Conservation (phyloP, 1,284 basidiomycete genomes). For the Microbotryomycetes sp. region DNA sequence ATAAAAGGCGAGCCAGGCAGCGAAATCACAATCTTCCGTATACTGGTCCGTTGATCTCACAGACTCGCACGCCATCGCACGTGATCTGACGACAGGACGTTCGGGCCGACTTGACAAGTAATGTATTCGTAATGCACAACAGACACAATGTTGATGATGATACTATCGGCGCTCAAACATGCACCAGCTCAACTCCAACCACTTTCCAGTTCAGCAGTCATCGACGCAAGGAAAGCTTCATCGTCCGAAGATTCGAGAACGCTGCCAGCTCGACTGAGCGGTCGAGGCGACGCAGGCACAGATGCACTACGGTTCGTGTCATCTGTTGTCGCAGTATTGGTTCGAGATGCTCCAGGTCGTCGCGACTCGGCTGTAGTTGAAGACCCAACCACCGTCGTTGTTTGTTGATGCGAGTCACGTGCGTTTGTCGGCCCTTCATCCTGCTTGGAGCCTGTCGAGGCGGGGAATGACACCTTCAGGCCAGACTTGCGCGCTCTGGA, state of each 20-base stretch:
- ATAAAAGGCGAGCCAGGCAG: too few species aligned
- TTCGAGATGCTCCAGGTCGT: neutral
- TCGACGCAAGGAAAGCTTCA: constrained; percentile 24
- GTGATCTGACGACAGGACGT: too few species aligned
- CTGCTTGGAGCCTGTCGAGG: neutral
- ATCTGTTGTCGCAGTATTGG: neutral
- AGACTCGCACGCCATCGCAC: too few species aligned
- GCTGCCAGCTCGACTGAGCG: constrained; percentile 14
- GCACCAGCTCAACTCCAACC: constrained; percentile 10
- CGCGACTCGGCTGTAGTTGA: neutral
- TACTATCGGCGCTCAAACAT: neutral
- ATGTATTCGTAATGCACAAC: too few species aligned
- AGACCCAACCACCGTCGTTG: neutral
- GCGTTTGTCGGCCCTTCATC: too few species aligned
- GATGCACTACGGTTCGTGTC: neutral
- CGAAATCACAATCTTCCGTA: too few species aligned
- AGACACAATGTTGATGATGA: neutral
- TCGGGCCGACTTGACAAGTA: too few species aligned
- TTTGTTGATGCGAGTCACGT: too few species aligned
- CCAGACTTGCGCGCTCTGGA: constrained; percentile 15
- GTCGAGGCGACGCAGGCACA: neutral
- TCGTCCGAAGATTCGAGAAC: constrained; percentile 21
- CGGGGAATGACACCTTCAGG: constrained; percentile 26
- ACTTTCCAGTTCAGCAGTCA: constrained; percentile 26
- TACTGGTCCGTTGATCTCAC: too few species aligned